A percentile compares a stretch with the other conserved stretches of the same genome.
Evolutionary conservation across 495 filamentous ascomycete species (phyloP).

Genomic region (Penicillium waksmanii): DNA sequence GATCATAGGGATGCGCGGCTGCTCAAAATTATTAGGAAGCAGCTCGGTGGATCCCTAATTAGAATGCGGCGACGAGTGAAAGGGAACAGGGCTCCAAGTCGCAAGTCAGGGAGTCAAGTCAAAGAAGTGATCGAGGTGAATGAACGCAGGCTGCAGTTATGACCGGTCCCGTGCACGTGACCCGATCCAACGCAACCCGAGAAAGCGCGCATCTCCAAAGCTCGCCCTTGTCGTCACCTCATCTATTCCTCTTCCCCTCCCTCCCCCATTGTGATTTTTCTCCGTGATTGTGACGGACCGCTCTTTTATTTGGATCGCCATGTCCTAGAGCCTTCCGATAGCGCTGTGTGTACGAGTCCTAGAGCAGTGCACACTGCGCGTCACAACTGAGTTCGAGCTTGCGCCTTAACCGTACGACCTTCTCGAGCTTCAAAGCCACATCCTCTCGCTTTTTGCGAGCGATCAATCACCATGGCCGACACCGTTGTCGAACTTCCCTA

Average conservation of each 20-base stretch:
- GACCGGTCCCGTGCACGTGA: slow-evolving; percentile 21
- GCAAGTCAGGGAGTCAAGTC: slow-evolving; percentile 5
- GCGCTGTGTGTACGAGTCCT: slow-evolving; percentile 29
- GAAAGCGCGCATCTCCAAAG: slow-evolving; percentile 19
- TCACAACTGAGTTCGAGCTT: slow-evolving; percentile 17
- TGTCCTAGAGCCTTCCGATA: slow-evolving; percentile 20
- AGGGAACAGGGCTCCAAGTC: not conserved
- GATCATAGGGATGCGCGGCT: slow-evolving; percentile 7
- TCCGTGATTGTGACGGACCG: not conserved
- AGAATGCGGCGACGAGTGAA: not conserved
- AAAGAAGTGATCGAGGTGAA: slow-evolving; percentile 3
- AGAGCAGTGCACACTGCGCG: slow-evolving; percentile 27
- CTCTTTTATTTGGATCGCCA: slow-evolving; percentile 22
- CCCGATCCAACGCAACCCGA: slow-evolving; percentile 16
- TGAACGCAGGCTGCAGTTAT: not conserved
- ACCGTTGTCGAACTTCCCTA: slow-evolving; percentile 74
- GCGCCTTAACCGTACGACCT: not conserved
- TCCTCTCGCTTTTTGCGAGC: slow-evolving; percentile 17
- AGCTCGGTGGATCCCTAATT: not conserved
- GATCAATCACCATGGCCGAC: slow-evolving; percentile 66
- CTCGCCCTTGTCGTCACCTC: slow-evolving; percentile 23
- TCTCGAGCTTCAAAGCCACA: not conserved
- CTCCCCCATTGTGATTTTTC: slow-evolving; percentile 11
- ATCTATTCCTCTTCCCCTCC: slow-evolving; percentile 13
- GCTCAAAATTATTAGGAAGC: not conserved